Conservation (phyloP, 345 rosid species). For the Erodium maritimum region DNA sequence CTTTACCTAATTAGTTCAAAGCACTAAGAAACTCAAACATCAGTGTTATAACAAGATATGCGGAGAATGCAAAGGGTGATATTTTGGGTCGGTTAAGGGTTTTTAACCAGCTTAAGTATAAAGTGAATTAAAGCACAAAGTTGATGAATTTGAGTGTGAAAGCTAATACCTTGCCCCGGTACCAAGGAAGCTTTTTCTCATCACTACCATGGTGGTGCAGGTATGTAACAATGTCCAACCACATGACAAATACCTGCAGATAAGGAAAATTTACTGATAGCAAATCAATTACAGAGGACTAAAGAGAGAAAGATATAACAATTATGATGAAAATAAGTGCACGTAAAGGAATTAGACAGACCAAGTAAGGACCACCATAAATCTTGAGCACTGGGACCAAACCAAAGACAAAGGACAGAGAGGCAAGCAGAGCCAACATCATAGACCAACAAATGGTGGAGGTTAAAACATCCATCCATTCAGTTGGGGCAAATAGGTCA, state of each 20-base stretch:
- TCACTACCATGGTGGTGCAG: conserved; percentile 87
- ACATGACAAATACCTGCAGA: conserved; percentile 52
- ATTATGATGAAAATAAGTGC: neutral
- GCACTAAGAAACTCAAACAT: too few relatives aligned
- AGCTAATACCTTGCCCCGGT: conserved; percentile 62
- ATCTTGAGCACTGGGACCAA: conserved; percentile 56
- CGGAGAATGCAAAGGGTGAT: too few relatives aligned
- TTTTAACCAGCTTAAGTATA: neutral
- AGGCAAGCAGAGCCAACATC: conserved; percentile 51
- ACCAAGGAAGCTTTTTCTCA: conserved; percentile 72
- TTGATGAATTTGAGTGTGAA: neutral
- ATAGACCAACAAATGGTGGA: conserved; percentile 69
- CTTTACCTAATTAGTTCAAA: too few relatives aligned
- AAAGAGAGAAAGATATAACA: neutral
- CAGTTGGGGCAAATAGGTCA: conserved; percentile 59
- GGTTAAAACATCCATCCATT: conserved; percentile 52
- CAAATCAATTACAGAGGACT: too few relatives aligned
- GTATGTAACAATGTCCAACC: conserved; percentile 86
- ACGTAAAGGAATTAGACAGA: conserved; percentile 10
- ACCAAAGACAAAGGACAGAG: conserved; percentile 42
- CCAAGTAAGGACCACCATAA: conserved; percentile 65
- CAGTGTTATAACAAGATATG: too few relatives aligned
- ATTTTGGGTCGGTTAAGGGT: too few relatives aligned
- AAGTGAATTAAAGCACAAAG: neutral
- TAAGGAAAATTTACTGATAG: neutral